These are phyloP conservation scores for Salix caprea DNA, from an alignment of 345 rosid species.

Conservation along the genomic window DNA sequence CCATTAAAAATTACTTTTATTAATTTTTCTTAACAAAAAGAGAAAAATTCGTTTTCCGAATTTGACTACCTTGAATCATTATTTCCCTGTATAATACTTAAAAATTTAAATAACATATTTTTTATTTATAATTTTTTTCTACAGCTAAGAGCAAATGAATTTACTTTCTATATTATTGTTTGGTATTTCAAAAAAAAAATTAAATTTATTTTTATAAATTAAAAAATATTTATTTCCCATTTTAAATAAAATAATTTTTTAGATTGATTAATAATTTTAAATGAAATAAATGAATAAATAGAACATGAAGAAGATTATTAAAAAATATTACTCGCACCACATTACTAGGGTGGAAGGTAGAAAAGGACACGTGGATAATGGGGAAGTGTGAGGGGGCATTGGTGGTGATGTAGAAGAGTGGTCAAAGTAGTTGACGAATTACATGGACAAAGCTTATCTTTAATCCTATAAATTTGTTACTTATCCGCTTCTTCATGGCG, in stretches of 20 bases:
- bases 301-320: no score
- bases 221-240: no score
- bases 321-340: no score
- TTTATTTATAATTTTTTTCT: neutral
- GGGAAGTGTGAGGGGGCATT: constrained; percentile 7
- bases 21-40: neutral
- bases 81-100: neutral
- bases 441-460: constrained; percentile 30
- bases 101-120: neutral
- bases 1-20: neutral
- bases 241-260: no score
- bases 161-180: neutral
- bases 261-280: neutral
- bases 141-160: neutral
- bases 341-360: no score
- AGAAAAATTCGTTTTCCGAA: neutral
- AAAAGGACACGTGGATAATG: constrained; percentile 14
- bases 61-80: neutral
- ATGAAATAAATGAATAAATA: neutral
- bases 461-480: neutral
- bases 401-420: constrained; percentile 5
- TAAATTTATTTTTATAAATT: no score
- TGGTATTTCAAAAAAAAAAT: neutral
- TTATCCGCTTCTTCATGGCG: constrained; percentile 47
- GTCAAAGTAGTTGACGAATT: constrained; percentile 13